Base-by-base conservation (phyloP, 805 yeast species). In the Jamesozyma gamospora region DNA sequence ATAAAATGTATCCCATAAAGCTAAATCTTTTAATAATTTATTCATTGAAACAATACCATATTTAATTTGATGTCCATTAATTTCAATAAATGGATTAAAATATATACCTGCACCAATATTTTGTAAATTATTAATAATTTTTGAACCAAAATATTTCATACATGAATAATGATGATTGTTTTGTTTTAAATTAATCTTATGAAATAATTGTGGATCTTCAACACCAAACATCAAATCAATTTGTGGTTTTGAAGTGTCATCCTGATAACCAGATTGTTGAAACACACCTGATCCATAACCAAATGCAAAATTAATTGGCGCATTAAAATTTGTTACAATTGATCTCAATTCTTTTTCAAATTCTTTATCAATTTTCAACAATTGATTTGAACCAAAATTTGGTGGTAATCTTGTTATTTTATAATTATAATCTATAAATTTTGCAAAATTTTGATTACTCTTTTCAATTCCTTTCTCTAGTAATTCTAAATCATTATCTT, bases 231-330 rank as follows among this genome's bases (percentile, higher is more conserved):
- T 82, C 60, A 92, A 62, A 58, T 92, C 98, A 11, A 85, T 74
- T 58, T 92, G 97, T 0, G 87, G 80, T 28, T 70, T 69, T 11
- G 25, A 4, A 4, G 15, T 16, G 3, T 21, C 27, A 3, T 14
- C 30, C 10, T 56, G 48, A 46, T 73, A 70, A n/a, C 65, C 61
- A 4, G 77, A 79, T 58, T 90, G 98, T 28, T 75, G 70, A 52
- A 92, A 83, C 1, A 92, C 95, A 4, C 95, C 95, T 7, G 94
- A 82, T 2, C 98, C 98, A 60, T 90, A 90, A 0, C 96, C 98
- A 62, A 90, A 83, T 1, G 95, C 79, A 51, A 75, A 82, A 39
- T 76, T 66, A 12, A 86, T 73, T 1, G 92, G 88, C 1, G 90
- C 81, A 32, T 75, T 65, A 59, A 84, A 84, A 34, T 67, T 64